Evolutionary conservation across 352 stramenopile species (phyloP).

Genomic region (Phytophthora sp.): DNA sequence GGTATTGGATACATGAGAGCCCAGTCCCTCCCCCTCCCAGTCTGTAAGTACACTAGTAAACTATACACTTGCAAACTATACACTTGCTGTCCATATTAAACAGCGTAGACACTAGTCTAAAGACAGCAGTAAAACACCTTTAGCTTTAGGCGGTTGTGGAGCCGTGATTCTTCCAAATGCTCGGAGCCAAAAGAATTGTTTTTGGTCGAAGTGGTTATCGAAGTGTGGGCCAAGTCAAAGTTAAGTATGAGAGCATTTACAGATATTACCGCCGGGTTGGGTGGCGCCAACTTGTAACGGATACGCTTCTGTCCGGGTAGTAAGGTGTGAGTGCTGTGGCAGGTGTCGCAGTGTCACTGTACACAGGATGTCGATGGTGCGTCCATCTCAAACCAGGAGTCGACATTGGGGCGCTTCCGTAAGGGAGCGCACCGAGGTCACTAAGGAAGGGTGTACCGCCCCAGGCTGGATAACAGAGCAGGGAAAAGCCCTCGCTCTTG

Average conservation of each 20-base stretch:
- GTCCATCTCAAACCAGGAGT: conserved; percentile 61
- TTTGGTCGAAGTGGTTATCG: conserved; percentile 16
- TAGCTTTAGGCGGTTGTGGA: too few relatives aligned
- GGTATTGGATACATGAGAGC: too few relatives aligned
- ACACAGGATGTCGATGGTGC: conserved; percentile 45
- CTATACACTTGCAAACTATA: too few relatives aligned
- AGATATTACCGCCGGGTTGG: conserved; percentile 30
- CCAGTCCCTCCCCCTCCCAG: too few relatives aligned
- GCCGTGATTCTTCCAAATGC: too few relatives aligned
- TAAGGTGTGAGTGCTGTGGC: conserved; percentile 42
- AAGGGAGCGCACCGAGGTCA: conserved; percentile 44
- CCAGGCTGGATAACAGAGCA: conserved; percentile 65
- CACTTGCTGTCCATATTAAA: too few relatives aligned
- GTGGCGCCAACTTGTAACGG: conserved; percentile 54
- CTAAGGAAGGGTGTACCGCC: conserved; percentile 57
- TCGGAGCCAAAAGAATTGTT: too few relatives aligned
- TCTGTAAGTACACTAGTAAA: too few relatives aligned
- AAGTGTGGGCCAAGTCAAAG: conserved; percentile 20
- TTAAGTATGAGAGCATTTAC: not conserved
- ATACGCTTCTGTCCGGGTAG: conserved; percentile 51
- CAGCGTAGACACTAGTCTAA: too few relatives aligned
- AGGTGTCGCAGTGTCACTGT: conserved; percentile 35
- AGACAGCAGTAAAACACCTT: too few relatives aligned
- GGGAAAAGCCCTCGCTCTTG: conserved; percentile 62
- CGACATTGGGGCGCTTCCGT: conserved; percentile 43